phyloP scores from a whole-genome alignment of 306 rosid genomes.

The Potentilla sterilis region DNA sequence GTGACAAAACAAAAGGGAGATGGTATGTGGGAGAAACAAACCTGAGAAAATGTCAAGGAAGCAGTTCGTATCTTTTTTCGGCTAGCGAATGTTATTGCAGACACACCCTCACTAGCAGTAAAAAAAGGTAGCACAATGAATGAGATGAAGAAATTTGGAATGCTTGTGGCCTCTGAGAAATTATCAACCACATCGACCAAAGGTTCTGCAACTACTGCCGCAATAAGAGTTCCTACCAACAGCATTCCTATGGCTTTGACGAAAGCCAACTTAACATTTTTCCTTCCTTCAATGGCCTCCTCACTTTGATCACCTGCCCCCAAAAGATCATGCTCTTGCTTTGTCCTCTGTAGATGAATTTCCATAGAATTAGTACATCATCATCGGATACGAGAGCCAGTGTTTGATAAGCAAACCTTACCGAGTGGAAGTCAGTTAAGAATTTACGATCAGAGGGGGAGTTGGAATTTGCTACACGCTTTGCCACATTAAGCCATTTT shows the following conservation, averaged over 20 bases:
- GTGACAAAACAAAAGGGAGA: not conserved
- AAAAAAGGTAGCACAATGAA: slow-evolving; percentile 80
- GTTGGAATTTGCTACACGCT: slow-evolving; percentile 27
- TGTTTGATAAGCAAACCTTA: slow-evolving; percentile 34
- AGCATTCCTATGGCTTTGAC: slow-evolving; percentile 61
- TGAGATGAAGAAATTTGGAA: slow-evolving; percentile 95
- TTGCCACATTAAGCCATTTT: slow-evolving; percentile 59
- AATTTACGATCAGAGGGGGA: slow-evolving; percentile 52
- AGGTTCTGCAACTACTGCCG: slow-evolving; percentile 84
- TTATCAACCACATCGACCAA: slow-evolving; percentile 83
- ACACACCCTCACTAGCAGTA: slow-evolving; percentile 89
- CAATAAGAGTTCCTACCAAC: slow-evolving; percentile 68
- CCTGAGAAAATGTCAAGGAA: slow-evolving; percentile 92
- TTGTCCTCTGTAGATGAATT: slow-evolving; percentile 56
- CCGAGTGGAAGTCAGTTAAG: slow-evolving; percentile 49
- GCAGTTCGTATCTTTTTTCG: slow-evolving; percentile 78
- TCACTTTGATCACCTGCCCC: slow-evolving; percentile 47
- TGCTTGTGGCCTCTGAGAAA: slow-evolving; percentile 79
- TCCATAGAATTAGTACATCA: not conserved
- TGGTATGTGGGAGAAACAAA: slow-evolving; percentile 29
- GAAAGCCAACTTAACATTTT: slow-evolving; percentile 36
- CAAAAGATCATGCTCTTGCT: slow-evolving; percentile 66
- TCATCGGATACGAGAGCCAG: not conserved
- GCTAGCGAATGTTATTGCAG: slow-evolving; percentile 84
- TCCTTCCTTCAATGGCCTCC: slow-evolving; percentile 42